Conservation (phyloP, 1,139 yeast species). For the Blastobotrys elegans region DNA sequence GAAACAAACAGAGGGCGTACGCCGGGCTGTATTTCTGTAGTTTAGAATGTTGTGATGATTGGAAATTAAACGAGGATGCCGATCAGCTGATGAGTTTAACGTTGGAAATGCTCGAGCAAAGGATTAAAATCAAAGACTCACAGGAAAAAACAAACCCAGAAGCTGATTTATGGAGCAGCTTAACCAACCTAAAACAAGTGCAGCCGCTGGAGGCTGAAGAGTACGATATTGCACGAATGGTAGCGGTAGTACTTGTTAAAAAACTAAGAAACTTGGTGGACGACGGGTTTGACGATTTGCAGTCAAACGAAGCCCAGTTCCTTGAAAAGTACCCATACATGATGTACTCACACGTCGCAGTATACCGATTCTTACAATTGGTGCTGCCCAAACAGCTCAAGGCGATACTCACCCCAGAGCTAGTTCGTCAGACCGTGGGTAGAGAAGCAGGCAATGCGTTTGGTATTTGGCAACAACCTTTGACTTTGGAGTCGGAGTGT, state of each 20-base stretch:
- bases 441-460: constrained; percentile 68
- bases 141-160: not conserved
- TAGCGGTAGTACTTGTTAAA: constrained; percentile 29
- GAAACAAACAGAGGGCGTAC: constrained; percentile 27
- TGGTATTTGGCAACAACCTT: constrained; percentile 60
- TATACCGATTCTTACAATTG: constrained; percentile 47
- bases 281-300: constrained; percentile 45
- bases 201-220: constrained; percentile 37
- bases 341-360: constrained; percentile 45
- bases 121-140: constrained; percentile 3
- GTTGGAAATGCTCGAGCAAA: constrained; percentile 32
- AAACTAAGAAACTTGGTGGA: constrained; percentile 18
- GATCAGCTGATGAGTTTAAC: constrained; percentile 31
- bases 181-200: not conserved
- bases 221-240: constrained; percentile 38
- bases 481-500: constrained; percentile 50
- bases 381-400: constrained; percentile 40
- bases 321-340: constrained; percentile 47
- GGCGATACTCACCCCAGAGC: constrained; percentile 38
- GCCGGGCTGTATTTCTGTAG: constrained; percentile 56
- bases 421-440: constrained; percentile 51
- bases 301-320: constrained; percentile 53
- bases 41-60: constrained; percentile 40
- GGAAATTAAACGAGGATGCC: constrained; percentile 32
- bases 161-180: constrained; percentile 18